Base-by-base conservation (phyloP, 495 filamentous ascomycete genomes). In the Lepraria neglecta region DNA sequence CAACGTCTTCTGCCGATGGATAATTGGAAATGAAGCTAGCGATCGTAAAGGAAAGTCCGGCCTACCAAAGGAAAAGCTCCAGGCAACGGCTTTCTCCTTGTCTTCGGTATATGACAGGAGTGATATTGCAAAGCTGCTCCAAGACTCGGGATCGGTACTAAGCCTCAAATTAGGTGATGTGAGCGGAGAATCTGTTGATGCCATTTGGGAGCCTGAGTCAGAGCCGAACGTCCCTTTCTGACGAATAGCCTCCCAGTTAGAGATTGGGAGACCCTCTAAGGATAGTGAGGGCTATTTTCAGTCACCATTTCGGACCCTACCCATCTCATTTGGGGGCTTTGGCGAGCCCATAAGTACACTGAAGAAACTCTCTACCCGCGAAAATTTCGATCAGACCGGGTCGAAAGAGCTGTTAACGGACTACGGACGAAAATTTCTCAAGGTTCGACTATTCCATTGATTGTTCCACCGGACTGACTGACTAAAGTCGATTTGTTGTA, bases 131-230 rank as follows among this genome's bases (percentile, higher is more conserved):
- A 52, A 14, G 12, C 17, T 55, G 6, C 48, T 53, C 21, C 17
- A 10, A 45, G 31, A 53, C 19, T 61, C 33, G 3, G 24, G 35
- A 0, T 45, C 59, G 11, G 0, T 31, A 17, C 31, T 61, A 15
- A 30, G 38, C 21, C 48, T 55, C 14, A 55, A 6, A 40, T 35
- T 61, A 40, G 35, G 40, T 27, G 46, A 55, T 17, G 21, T 55
- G 10, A 21, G 12, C 21, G 59, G 40, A 14, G 48, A 61, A 38
- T 60, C 14, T 31, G 21, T 44, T 38, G n/a, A 10, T 28, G 43
- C 40, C 10, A 45, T 35, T 12, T 33, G 17, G 11, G 19, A 14
- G 17, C 31, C 40, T 42, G 21, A 3, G 42, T 12, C 30, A 21
- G 28, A 27, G 43, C 43, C 24, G 12, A 30, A 42, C 10, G 56